phyloP scores from a whole-genome alignment of 2,329 filamentous ascomycete species.

The Aspergillus clavatus region DNA sequence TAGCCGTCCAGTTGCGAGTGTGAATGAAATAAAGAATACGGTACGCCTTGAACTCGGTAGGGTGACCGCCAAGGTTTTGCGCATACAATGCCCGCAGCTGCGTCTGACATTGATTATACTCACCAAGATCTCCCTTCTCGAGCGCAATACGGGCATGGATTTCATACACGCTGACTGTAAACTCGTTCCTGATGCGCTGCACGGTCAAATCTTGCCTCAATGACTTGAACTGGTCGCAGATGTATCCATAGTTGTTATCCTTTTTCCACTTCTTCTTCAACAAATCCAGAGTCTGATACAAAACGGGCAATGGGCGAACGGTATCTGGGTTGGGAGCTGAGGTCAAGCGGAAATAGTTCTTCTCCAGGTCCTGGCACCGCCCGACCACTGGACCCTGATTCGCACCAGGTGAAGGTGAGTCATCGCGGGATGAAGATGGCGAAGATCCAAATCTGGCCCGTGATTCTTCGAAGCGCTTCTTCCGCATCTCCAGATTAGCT shows the following conservation, averaged over 20 bases:
- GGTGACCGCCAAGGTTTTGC: conserved; percentile 79
- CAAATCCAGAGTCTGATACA: conserved; percentile 79
- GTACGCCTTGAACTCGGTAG: conserved; percentile 97
- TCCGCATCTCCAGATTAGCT: conserved; percentile 80
- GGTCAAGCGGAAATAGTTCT: conserved; percentile 90
- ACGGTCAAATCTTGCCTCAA: conserved; percentile 97
- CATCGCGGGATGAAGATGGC: conserved; percentile 39
- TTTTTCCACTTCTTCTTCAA: conserved; percentile 92
- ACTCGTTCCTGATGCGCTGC: conserved; percentile 93
- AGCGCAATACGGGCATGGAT: conserved; percentile 95
- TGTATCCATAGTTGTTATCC: conserved; percentile 92
- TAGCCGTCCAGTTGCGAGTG: conserved; percentile 93
- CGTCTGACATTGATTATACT: conserved; percentile 99
- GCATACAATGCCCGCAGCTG: conserved; percentile 89
- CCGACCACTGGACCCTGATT: conserved; percentile 71
- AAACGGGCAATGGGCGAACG: conserved; percentile 75
- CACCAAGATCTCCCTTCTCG: conserved; percentile 98
- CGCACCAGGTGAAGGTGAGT: conserved; percentile 44
- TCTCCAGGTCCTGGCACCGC: conserved; percentile 78
- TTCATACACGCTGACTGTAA: conserved; percentile 95
- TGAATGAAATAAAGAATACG: conserved; percentile 99
- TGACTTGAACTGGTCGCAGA: conserved; percentile 99
- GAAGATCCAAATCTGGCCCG: conserved; percentile 40
- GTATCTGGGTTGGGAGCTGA: conserved; percentile 81
- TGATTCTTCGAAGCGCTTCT: conserved; percentile 71